Conservation (phyloP, 225 moss, liverwort and hornwort genomes). For the Anthoceros angustus region DNA sequence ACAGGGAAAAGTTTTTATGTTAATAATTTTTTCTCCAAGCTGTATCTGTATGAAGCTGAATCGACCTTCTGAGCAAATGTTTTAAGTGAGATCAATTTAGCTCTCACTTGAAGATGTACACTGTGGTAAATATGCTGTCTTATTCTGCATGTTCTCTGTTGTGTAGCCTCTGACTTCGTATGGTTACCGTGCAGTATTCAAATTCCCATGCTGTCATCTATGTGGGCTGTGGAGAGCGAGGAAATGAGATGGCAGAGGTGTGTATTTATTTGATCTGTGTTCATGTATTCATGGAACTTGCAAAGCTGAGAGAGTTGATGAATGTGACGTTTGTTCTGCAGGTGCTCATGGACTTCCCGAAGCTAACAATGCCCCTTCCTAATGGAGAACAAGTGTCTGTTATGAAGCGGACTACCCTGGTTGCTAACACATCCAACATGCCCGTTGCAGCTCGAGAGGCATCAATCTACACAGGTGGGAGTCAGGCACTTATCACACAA, state of each 20-base stretch:
- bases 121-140: not conserved
- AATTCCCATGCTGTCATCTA: slow-evolving; percentile 91
- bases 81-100: not conserved
- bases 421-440: slow-evolving; percentile 98
- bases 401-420: slow-evolving; percentile 94
- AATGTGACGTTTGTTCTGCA: slow-evolving; percentile 5
- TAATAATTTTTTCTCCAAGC: not conserved
- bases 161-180: no score
- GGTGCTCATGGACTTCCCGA: slow-evolving; percentile 98
- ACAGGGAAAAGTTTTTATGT: not conserved
- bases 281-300: no score
- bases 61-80: not conserved
- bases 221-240: slow-evolving; percentile 97
- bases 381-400: slow-evolving; percentile 95
- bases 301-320: no score
- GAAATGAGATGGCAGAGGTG: slow-evolving; percentile 99
- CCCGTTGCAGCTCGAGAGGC: slow-evolving; percentile 99
- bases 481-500: not conserved
- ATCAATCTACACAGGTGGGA: slow-evolving; percentile 83
- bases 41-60: not conserved
- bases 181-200: slow-evolving; percentile 49
- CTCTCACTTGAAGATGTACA: not conserved
- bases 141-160: no score
- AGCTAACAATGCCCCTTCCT: slow-evolving; percentile 83
- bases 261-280: not conserved